Evolutionary conservation across 1,139 yeast species (phyloP).

Genomic region (Petasospora fabianii): DNA sequence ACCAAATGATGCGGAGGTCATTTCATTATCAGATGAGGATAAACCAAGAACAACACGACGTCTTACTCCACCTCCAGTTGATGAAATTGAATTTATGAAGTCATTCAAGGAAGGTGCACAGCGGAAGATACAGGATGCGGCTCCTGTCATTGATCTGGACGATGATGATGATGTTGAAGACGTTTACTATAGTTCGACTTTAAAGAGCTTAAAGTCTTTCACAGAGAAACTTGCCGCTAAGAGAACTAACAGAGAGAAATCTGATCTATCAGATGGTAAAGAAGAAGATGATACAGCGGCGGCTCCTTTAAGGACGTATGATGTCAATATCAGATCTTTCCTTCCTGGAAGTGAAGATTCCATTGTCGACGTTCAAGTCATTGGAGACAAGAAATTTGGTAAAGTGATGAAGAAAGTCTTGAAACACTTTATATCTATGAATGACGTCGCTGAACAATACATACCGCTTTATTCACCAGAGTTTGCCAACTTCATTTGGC

Average conservation of each 20-base stretch:
- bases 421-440: slow-evolving; percentile 10
- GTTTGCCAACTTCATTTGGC: slow-evolving; percentile 20
- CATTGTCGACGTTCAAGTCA: slow-evolving; percentile 16
- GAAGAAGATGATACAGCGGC: slow-evolving; percentile 1
- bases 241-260: too few species aligned
- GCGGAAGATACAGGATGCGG: background rate
- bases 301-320: background rate
- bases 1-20: background rate
- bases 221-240: too few species aligned
- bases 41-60: background rate
- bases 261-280: too few species aligned
- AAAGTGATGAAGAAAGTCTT: slow-evolving; percentile 19
- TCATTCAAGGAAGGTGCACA: slow-evolving; percentile 2
- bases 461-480: slow-evolving; percentile 11
- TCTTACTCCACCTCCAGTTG: slow-evolving; percentile 8
- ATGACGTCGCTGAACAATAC: slow-evolving; percentile 5
- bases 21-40: background rate
- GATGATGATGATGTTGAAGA: slow-evolving; percentile 10
- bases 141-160: slow-evolving; percentile 7
- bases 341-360: slow-evolving; percentile 24
- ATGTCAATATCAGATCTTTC: slow-evolving; percentile 15
- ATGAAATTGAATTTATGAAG: slow-evolving; percentile 13
- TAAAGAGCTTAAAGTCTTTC: slow-evolving; percentile 1
- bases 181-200: background rate
- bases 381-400: slow-evolving; percentile 23